Evolutionary conservation across 2,329 filamentous ascomycete species (phyloP), one percentile per base, ranked within the genome.

Genomic region (Bipolaris zeicola): DNA sequence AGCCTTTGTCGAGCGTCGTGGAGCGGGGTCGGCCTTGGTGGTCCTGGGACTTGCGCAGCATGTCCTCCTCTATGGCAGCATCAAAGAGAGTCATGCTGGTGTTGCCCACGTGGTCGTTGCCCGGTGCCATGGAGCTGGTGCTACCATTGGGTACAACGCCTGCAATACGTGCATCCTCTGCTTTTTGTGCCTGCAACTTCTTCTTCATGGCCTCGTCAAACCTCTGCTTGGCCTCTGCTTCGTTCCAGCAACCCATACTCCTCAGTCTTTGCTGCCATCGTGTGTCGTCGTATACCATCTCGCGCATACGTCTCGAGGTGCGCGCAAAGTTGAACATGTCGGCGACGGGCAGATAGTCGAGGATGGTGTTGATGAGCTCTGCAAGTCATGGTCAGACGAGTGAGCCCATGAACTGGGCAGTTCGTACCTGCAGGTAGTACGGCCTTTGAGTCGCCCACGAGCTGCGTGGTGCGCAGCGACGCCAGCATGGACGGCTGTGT

Each of bases 231-330:
- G 95, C 95, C 73, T 96, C 94, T 3, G 81, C 76, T 73, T 99
- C 95, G 70, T 96, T 89, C 95, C 95, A 99, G 64, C 90, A 89
- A 1, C 89, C 91, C 87, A 99, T 96, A 56, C 84, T 87, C 73
- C 90, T 90, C 52, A 99, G 78, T 61, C 91, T 85, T 62, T 91
- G 87, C 37, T 98, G 90, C 95, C 95, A 99, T 79, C 94, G 85
- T 47, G 92, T 91, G 76, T 99, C 95, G 75, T 99, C 95, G 77
- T 98, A 99, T 3, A 97, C 93, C 93, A 99, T 99, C 78, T 99
- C 95, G 72, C 90, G 89, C 83, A 98, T 86, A 58, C 91, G 90
- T 71, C 86, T 89, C 56, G 92, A 96, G 22, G 90, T 88, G 61
- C 89, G 88, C 42, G 95, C 94, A 72, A 92, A 94, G 65, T 87